Percentiles rank a stretch among this genome's conserved stretches.
Evolutionary conservation across 257 asterid species (phyloP).

Genomic region (Solanum infundibuliforme): DNA sequence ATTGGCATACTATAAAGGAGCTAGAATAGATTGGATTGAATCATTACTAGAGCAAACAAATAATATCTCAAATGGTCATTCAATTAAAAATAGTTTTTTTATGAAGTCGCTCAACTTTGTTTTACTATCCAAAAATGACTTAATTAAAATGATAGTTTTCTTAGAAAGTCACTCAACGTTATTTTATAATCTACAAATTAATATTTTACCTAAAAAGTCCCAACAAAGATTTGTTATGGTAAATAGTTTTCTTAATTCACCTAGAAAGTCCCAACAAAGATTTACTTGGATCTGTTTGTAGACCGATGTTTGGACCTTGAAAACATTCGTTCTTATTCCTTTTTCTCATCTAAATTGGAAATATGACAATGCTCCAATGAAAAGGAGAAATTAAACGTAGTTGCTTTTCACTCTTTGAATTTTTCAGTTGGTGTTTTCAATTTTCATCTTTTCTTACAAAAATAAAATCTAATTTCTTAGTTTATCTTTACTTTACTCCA

Average conservation of each 20-base stretch:
- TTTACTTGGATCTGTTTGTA: background rate
- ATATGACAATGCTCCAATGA: background rate
- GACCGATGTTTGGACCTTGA: background rate
- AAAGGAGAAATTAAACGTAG: background rate
- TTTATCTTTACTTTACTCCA: background rate
- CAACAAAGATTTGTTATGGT: no score
- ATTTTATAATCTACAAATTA: no score
- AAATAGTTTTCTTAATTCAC: no score
- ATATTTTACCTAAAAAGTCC: background rate
- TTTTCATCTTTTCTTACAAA: background rate
- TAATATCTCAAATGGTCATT: background rate
- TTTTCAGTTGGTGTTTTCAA: background rate
- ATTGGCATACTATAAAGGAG: background rate
- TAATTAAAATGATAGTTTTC: background rate
- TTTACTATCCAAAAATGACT: background rate
- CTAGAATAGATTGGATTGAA: background rate
- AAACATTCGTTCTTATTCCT: background rate
- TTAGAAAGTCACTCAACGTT: background rate
- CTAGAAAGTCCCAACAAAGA: background rate
- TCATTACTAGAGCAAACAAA: background rate
- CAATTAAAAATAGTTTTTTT: background rate
- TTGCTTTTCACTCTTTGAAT: background rate
- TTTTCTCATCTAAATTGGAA: background rate
- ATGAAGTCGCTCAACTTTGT: background rate
- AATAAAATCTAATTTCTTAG: background rate